These are phyloP conservation scores for Penicillium sclerotigenum DNA, from an alignment of 2,329 filamentous ascomycete species.

Conservation along the genomic window DNA sequence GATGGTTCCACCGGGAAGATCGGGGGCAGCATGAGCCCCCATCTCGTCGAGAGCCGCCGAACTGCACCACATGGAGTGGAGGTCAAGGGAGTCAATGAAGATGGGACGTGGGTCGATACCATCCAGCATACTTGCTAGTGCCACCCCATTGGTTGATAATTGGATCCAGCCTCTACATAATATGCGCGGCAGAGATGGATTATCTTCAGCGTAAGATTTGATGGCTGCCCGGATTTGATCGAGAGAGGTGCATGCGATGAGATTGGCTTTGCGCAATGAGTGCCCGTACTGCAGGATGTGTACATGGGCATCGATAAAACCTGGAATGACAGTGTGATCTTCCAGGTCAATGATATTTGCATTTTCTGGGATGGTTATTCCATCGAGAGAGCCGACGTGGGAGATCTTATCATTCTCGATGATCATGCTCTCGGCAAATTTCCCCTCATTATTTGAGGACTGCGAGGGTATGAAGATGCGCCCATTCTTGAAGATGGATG, in stretches of 20 bases:
- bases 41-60: constrained; percentile 48
- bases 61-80: constrained; percentile 54
- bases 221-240: constrained; percentile 46
- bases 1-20: constrained; percentile 48
- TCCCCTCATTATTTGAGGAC: background rate
- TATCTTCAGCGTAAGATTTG: constrained; percentile 38
- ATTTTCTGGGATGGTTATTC: constrained; percentile 22
- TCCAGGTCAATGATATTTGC: constrained; percentile 35
- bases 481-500: constrained; percentile 33
- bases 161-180: constrained; percentile 52
- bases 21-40: constrained; percentile 39
- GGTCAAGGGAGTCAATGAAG: constrained; percentile 49
- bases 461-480: constrained; percentile 30
- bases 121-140: constrained; percentile 48
- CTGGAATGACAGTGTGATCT: constrained; percentile 42
- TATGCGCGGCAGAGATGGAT: constrained; percentile 43
- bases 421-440: constrained; percentile 39
- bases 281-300: constrained; percentile 51
- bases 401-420: constrained; percentile 41
- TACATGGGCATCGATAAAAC: constrained; percentile 52
- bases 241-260: constrained; percentile 44
- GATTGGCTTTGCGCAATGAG: constrained; percentile 45
- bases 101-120: constrained; percentile 50
- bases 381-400: constrained; percentile 40
- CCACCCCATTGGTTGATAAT: constrained; percentile 44